Conservation (phyloP, 2,329 filamentous ascomycete genomes). For the Colletotrichum sp. region DNA sequence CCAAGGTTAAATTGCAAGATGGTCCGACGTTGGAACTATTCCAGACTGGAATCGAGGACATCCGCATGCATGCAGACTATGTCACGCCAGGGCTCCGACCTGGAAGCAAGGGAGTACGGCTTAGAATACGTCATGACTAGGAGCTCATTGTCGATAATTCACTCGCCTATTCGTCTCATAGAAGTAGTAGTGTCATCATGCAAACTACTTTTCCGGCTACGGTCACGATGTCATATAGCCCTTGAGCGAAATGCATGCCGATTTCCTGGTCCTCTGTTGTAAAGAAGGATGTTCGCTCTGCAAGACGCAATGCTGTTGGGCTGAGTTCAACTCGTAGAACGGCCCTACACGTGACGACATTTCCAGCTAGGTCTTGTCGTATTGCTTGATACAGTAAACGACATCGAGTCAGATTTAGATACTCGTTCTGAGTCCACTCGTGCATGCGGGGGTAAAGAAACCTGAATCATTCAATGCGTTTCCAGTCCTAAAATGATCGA, state of each 20-base stretch:
- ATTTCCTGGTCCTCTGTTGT: neutral
- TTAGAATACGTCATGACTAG: neutral
- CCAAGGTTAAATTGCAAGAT: neutral
- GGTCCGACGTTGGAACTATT: neutral
- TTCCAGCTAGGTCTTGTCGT: neutral
- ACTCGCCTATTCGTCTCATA: neutral
- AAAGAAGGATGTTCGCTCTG: neutral
- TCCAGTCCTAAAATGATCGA: neutral
- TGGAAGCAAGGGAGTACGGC: neutral
- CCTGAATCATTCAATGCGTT: neutral
- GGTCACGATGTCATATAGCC: neutral
- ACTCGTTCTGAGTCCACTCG: neutral
- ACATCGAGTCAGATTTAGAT: neutral
- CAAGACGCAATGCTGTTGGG: neutral
- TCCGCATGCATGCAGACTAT: neutral
- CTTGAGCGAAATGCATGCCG: neutral
- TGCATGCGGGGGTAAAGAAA: neutral
- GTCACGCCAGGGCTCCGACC: neutral
- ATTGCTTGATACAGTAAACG: neutral
- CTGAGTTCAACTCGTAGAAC: neutral
- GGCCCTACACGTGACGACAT: rapidly evolving
- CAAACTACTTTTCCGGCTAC: rapidly evolving
- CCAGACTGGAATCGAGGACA: neutral
- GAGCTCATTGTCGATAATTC: rapidly evolving
- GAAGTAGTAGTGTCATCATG: neutral